phyloP scores from a whole-genome alignment of 2,329 filamentous ascomycete genomes.

The Cadophora sp. region DNA sequence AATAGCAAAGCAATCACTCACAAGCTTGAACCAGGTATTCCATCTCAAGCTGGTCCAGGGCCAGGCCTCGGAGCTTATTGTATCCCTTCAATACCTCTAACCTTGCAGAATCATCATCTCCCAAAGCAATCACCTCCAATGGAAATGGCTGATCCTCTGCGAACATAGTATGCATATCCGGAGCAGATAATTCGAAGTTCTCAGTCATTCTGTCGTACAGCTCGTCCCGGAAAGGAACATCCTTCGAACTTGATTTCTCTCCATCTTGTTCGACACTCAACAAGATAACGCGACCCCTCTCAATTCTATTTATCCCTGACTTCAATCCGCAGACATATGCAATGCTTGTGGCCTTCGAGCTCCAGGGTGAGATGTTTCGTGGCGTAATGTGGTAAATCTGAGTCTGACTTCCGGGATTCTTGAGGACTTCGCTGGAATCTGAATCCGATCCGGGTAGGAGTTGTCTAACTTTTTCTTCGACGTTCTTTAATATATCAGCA shows the following conservation, averaged over 20 bases:
- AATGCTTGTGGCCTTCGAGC: constrained; percentile 93
- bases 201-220: constrained; percentile 98
- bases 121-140: constrained; percentile 79
- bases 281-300: constrained; percentile 82
- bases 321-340: constrained; percentile 88
- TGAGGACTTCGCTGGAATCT: constrained; percentile 26
- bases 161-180: constrained; percentile 80
- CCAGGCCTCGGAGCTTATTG: constrained; percentile 84
- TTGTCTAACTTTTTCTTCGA: constrained; percentile 38
- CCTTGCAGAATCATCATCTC: constrained; percentile 68
- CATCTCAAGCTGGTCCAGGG: constrained; percentile 87
- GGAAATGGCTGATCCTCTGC: constrained; percentile 67
- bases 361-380: constrained; percentile 94
- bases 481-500: constrained; percentile 29
- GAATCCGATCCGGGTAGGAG: constrained; percentile 36
- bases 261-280: constrained; percentile 64
- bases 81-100: constrained; percentile 78
- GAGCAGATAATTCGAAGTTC: constrained; percentile 70
- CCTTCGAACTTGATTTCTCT: constrained; percentile 41
- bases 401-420: constrained; percentile 24
- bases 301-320: constrained; percentile 75
- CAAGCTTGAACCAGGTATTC: constrained; percentile 89
- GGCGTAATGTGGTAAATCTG: constrained; percentile 71
- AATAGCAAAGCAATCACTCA: background rate
- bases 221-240: constrained; percentile 69